Evolutionary conservation across 2,329 filamentous ascomycete species (phyloP), one percentile per base, ranked within the genome.

Genomic region (Monilinia aucupariae): DNA sequence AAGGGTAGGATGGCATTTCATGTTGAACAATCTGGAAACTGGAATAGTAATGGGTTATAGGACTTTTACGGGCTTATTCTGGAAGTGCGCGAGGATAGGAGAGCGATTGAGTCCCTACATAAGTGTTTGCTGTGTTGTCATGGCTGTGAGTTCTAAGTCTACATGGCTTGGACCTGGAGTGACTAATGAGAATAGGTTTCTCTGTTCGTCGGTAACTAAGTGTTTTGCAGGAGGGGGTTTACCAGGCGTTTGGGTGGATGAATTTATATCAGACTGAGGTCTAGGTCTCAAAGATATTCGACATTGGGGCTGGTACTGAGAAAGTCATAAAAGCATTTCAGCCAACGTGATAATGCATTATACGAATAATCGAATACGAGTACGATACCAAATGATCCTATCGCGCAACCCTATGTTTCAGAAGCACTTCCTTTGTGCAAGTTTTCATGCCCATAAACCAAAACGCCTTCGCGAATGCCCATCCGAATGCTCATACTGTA

Each of bases 61-160:
- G 17, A 67, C 70, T 13, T 64, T 73, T 39, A 69, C 67, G 25
- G 91, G 91, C 59, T 88, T 96, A 66, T 96, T 97, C 75, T 99
- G 94, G 94, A 97, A 97, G 78, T 92, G 86, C 67, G 94, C 94
- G 32, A 83, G 94, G 68, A 86, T 99, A 74, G 94, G 94, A 45
- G 94, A 99, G 80, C 81, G 94, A 67, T 76, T 99, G 69, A 97
- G 92, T 75, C 94, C 94, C 49, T 97, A 97, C 76, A 91, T 99
- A 71, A 96, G 91, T 78, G 80, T 97, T 74, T 96, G 91, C 75
- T 97, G 93, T 75, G 81, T 97, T 39, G 77, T 91, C 71, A 97
- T 99, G 92, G 94, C 94, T 68, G 94, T 97, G 75, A 78, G 84
- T 79, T 15, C 37, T 13, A 47, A 25, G 83, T 78, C 3, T 50